A percentile compares a stretch with the other conserved stretches of the same genome.
phyloP scores from a whole-genome alignment of 2,329 filamentous ascomycete genomes.

The Fusarium pilosicola region DNA sequence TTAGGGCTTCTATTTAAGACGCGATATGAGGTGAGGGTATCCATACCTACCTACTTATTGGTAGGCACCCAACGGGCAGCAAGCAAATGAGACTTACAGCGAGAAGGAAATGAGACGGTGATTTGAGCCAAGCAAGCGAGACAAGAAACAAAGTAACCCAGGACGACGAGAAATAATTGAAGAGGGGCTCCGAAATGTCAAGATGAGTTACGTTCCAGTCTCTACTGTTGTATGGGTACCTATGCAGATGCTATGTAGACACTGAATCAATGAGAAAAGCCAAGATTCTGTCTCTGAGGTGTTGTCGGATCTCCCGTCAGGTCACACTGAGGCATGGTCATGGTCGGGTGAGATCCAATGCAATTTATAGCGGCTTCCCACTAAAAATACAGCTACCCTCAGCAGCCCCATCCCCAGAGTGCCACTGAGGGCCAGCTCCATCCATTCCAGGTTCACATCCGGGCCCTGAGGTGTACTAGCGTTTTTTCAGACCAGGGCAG shows the following conservation, averaged over 20 bases:
- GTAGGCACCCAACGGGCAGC: conserved; percentile 35
- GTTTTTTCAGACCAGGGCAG: conserved; percentile 23
- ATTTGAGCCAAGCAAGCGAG: conserved; percentile 28
- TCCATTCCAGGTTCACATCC: conserved; percentile 29
- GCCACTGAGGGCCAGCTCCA: conserved; percentile 1
- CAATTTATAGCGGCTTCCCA: conserved; percentile 23
- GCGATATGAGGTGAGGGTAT: conserved; percentile 25
- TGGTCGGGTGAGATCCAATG: background rate
- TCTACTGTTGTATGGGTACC: conserved; percentile 3
- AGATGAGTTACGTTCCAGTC: conserved; percentile 30
- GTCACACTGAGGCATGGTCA: background rate
- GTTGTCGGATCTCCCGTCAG: background rate
- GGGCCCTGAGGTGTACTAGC: conserved; percentile 12
- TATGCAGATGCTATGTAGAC: background rate
- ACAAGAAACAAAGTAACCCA: conserved; percentile 31
- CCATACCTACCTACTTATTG: conserved; percentile 14
- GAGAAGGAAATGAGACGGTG: conserved; percentile 33
- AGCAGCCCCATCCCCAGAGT: conserved; percentile 26
- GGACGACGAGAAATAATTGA: conserved; percentile 20
- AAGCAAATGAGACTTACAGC: conserved; percentile 35
- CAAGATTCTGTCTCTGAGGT: conserved; percentile 5
- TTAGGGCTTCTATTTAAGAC: conserved; percentile 4
- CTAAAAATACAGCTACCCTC: conserved; percentile 21
- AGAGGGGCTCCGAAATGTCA: conserved; percentile 11
- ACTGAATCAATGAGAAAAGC: conserved; percentile 2